Percentiles rank a stretch among this genome's conserved stretches.
These are phyloP conservation scores for Entomophthora muscae DNA, from an alignment of 371 early-diverging fungal species.

Conservation along the genomic window DNA sequence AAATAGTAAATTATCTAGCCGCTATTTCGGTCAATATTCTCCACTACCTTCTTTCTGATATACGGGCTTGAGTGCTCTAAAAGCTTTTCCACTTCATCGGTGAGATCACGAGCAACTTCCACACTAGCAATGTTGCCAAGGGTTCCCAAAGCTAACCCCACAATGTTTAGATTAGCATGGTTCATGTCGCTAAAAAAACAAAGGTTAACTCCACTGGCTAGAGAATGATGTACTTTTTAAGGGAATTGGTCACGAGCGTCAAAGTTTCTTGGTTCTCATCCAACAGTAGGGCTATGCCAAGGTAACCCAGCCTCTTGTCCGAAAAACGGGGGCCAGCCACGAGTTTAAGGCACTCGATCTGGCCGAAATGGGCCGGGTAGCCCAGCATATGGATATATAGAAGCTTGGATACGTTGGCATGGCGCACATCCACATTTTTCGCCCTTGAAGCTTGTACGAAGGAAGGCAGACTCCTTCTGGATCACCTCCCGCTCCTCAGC, in stretches of 20 bases:
- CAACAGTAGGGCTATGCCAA: constrained; percentile 88
- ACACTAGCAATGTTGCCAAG: constrained; percentile 86
- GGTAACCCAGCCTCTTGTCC: constrained; percentile 91
- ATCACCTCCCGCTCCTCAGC: constrained; percentile 97
- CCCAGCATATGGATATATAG: constrained; percentile 97
- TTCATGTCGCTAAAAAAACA: constrained; percentile 65
- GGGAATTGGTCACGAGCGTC: constrained; percentile 89
- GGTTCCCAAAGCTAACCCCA: constrained; percentile 89
- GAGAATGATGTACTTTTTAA: constrained; percentile 69
- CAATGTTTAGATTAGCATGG: constrained; percentile 83
- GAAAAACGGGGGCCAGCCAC: constrained; percentile 83
- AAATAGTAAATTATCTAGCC: too few relatives aligned
- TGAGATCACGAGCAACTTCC: constrained; percentile 90
- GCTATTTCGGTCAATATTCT: too few relatives aligned
- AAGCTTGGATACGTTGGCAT: constrained; percentile 85
- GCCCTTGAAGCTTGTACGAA: constrained; percentile 88
- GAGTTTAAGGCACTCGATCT: constrained; percentile 93
- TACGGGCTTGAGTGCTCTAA: constrained; percentile 81
- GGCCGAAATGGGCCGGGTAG: constrained; percentile 95
- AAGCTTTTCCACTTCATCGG: constrained; percentile 82
- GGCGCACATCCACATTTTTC: constrained; percentile 63
- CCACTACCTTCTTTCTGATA: constrained; percentile 88
- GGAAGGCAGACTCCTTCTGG: constrained; percentile 88
- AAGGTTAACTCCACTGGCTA: too few relatives aligned
- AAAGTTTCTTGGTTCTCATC: constrained; percentile 94